A percentile compares a stretch with the other conserved stretches of the same genome.
Evolutionary conservation across 345 rosid species (phyloP).

Genomic region (thale cress (Arabidopsis thaliana)): TAIR10.1 NC_003075.7:5778501-5779000

Average conservation of each 20-base stretch:
- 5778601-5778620: not conserved
- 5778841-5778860: constrained; percentile 85
- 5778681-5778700: constrained; percentile 68
- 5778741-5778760: constrained; percentile 56
- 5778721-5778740: constrained; percentile 56
- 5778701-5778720: constrained; percentile 65
- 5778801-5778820: constrained; percentile 29
- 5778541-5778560: constrained; percentile 93
- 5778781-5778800: not conserved
- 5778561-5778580: constrained; percentile 86
- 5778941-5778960: constrained; percentile 51
- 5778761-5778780: not conserved
- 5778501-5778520: not conserved
- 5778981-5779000: not conserved
- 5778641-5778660: constrained; percentile 92
- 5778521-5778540: constrained; percentile 67
- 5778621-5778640: constrained; percentile 37
- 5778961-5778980: not conserved
- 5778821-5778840: constrained; percentile 83
- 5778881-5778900: constrained; percentile 62
- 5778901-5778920: constrained; percentile 66
- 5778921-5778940: constrained; percentile 61
- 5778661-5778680: constrained; percentile 83
- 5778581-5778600: not conserved
- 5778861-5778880: constrained; percentile 77